Conservation (phyloP, 495 filamentous ascomycete species). For the Xylaria castorea region DNA sequence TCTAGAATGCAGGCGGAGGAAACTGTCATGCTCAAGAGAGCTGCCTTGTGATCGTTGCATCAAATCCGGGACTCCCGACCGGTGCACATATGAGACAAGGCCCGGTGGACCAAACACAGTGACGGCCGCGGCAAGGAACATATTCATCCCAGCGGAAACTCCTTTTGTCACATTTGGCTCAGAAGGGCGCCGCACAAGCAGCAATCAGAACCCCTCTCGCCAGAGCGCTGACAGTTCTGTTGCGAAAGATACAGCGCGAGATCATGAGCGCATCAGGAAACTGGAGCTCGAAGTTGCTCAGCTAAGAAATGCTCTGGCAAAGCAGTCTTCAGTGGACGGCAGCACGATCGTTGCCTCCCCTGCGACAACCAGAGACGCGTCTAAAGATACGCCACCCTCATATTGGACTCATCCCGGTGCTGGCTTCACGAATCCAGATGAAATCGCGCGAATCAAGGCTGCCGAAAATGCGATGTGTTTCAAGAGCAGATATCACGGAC, state of each 20-base stretch:
- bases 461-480: constrained; percentile 41
- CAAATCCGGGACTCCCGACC: constrained; percentile 57
- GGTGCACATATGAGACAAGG: constrained; percentile 57
- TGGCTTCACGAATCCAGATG: constrained; percentile 38
- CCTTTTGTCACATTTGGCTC: constrained; percentile 27
- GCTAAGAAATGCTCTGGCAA: constrained; percentile 49
- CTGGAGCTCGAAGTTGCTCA: constrained; percentile 58
- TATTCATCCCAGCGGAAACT: constrained; percentile 16
- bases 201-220: constrained; percentile 37
- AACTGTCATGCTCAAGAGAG: constrained; percentile 59
- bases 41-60: constrained; percentile 59
- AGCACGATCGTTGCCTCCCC: constrained; percentile 44
- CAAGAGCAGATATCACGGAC: constrained; percentile 57
- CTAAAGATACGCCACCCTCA: constrained; percentile 33
- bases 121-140: constrained; percentile 25
- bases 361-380: constrained; percentile 39
- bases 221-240: constrained; percentile 28
- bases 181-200: constrained; percentile 32
- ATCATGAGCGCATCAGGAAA: constrained; percentile 54
- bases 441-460: constrained; percentile 47
- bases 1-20: constrained; percentile 57
- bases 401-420: constrained; percentile 40
- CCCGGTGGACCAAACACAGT: constrained; percentile 38
- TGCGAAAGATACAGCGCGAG: constrained; percentile 39
- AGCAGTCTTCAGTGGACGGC: constrained; percentile 46